Evolutionary conservation across 331 rosid genomes (phyloP).

Genomic region (Erythrophleum ivorense): DNA sequence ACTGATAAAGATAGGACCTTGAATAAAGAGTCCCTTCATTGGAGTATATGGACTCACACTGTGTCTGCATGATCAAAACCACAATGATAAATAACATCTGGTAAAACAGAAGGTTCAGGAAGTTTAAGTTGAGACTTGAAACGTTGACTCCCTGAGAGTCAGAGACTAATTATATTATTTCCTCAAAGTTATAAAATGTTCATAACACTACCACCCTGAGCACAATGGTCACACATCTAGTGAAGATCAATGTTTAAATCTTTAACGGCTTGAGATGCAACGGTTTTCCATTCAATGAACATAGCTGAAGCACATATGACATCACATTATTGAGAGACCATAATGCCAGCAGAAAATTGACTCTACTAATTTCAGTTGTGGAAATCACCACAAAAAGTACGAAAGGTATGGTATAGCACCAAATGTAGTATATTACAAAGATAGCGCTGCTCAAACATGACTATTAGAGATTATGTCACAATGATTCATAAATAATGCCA

Average conservation of each 20-base stretch:
- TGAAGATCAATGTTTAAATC: constrained; percentile 19
- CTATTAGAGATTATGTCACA: neutral
- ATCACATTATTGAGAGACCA: constrained; percentile 7
- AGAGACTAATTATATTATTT: neutral
- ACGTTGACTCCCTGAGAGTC: constrained; percentile 23
- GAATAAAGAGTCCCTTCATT: constrained; percentile 73
- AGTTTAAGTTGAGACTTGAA: constrained; percentile 19
- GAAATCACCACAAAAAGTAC: constrained; percentile 26
- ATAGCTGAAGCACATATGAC: neutral
- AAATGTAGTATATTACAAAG: constrained; percentile 11
- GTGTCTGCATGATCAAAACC: constrained; percentile 56
- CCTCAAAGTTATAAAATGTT: neutral
- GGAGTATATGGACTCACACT: constrained; percentile 83
- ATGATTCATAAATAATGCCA: constrained; percentile 21
- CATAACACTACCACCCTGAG: neutral
- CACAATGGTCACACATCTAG: too few species aligned
- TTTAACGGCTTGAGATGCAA: constrained; percentile 18
- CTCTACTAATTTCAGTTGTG: constrained; percentile 12
- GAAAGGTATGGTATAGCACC: constrained; percentile 14
- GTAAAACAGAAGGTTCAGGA: constrained; percentile 30
- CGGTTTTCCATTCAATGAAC: constrained; percentile 21
- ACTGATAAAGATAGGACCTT: constrained; percentile 60
- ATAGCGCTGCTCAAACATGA: constrained; percentile 9
- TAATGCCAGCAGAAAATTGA: neutral
- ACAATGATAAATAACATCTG: constrained; percentile 31